Base-by-base conservation (phyloP, 306 rosid species). In the Vachellia pachyceras region DNA sequence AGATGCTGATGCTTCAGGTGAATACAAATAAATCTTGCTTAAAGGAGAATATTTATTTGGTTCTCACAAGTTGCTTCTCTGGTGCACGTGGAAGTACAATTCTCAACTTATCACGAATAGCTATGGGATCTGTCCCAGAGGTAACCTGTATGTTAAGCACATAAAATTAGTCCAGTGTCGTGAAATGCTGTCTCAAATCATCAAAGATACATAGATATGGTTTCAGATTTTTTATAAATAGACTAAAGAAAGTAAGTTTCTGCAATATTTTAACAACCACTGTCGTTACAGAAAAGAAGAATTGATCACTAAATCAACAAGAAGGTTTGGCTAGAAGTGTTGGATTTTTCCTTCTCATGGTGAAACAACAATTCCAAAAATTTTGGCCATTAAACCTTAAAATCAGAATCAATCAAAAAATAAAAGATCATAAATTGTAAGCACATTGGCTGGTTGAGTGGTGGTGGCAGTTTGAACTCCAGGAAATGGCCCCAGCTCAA, bases 111-210 rank as follows among this genome's bases (percentile, higher is more conserved):
- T 91, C 85, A 60, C 99, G 99, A 79, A 95, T 74, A n/a, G 89
- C 80, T 83, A 86, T 25, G 69, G 99, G 99, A 87, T 95, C 97
- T n/a, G 97, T 88, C 77, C 99, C 99, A 1, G 97, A 91, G 79
- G 36, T 49, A 72, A 95, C 97, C 98, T 93, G 69, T 54, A 58
- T 69, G 81, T 46, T 39, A 71, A 75, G 78, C 55, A 75, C 10
- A 73, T 47, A 4, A 71, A 77, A 18, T 69, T 72, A 54, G 54
- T 22, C 73, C 14, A 47, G 77, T 22, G 20, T 50, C 12, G 57
- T 33, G 29, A 66, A 29, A 52, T 39, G 49, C 33, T 23, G 65
- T 29, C 49, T 39, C 58, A 40, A 76, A 72, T 79, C 58, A 41
- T 37, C 75, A 69, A 39, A 64, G 17, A 60, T 3, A 23, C 40